These are phyloP conservation scores for Areca catechu DNA, from an alignment of 176 grass and related monocot genomes.

Conservation along the genomic window DNA sequence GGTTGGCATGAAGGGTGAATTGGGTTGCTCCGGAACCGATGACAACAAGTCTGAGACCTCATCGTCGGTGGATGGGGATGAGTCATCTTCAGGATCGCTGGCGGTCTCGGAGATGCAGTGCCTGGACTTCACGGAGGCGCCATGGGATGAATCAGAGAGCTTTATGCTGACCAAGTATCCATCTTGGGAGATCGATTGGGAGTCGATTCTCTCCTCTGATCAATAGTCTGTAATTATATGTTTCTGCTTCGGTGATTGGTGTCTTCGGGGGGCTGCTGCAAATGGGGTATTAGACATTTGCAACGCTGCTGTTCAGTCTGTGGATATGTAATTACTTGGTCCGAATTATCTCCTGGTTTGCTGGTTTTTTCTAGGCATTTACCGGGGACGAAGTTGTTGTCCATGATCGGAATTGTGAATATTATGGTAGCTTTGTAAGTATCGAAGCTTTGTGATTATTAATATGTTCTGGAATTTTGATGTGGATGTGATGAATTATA, in stretches of 20 bases:
- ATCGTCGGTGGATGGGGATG: background rate
- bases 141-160: slow-evolving; percentile 17
- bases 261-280: background rate
- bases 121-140: slow-evolving; percentile 16
- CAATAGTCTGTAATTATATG: background rate
- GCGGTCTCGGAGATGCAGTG: slow-evolving; percentile 1
- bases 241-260: background rate
- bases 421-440: too few species aligned
- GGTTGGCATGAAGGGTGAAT: background rate
- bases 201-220: slow-evolving; percentile 11
- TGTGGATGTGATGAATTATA: too few species aligned
- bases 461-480: too few species aligned
- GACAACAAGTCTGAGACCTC: slow-evolving; percentile 12
- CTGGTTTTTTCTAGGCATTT: background rate
- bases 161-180: slow-evolving; percentile 18
- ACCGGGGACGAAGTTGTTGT: background rate
- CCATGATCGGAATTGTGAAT: background rate
- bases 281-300: slow-evolving; percentile 11
- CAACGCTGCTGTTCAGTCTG: background rate
- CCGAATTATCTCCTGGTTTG: slow-evolving; percentile 1
- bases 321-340: background rate
- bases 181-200: slow-evolving; percentile 16
- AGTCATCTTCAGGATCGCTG: background rate
- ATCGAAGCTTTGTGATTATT: too few species aligned
- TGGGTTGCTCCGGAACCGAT: background rate